Evolutionary conservation across 2,329 filamentous ascomycete genomes (phyloP), one percentile per base, ranked within the genome.

Genomic region (Aspergillus pseudoviridinutans): DNA sequence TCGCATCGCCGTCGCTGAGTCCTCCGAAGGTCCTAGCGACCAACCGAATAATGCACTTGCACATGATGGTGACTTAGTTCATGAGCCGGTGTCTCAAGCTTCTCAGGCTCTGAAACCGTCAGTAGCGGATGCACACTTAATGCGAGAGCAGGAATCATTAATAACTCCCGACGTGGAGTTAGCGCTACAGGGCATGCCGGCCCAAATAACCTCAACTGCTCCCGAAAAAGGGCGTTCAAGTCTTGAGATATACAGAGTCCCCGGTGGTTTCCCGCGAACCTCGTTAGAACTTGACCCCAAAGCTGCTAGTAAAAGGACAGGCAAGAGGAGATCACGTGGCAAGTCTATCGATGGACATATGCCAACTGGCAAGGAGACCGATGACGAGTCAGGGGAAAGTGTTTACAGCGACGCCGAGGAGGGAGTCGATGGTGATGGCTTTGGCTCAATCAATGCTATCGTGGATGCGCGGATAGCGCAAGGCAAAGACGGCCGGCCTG

Each of bases 231-330:
- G 46, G 65, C 64, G 66, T 62, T 66, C 59, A 69, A 73, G 75
- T 58, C 66, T 70, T 57, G 68, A 77, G 58, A 73, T 76, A 53
- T 80, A 82, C 44, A 78, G 78, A 44, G 72, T 87, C 17, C 87
- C 87, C 8, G 87, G 86, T 7, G 80, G 79, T 0, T 89, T 87
- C 60, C 84, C 84, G 1, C 62, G 63, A 17, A 61, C 68, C 5
- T 63, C 61, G 9, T 63, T 70, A 24, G 67, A 71, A 29, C 57
- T 61, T 7, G 61, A 58, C 32, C 50, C 58, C 10, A 62, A 62
- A 47, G 53, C 54, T 22, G 50, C 55, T 5, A 62, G 14, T 12
- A n/a, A 57, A 57, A 49, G 24, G 54, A 53, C 60, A 51, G 28
- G 47, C 38, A 60, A 58, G 51, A 59, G 55, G 25, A 47, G 53